Percentiles rank a stretch among this genome's conserved stretches.
These are phyloP conservation scores for Colletotrichum sp. DNA, from an alignment of 2,329 filamentous ascomycete species.

Conservation along the genomic window DNA sequence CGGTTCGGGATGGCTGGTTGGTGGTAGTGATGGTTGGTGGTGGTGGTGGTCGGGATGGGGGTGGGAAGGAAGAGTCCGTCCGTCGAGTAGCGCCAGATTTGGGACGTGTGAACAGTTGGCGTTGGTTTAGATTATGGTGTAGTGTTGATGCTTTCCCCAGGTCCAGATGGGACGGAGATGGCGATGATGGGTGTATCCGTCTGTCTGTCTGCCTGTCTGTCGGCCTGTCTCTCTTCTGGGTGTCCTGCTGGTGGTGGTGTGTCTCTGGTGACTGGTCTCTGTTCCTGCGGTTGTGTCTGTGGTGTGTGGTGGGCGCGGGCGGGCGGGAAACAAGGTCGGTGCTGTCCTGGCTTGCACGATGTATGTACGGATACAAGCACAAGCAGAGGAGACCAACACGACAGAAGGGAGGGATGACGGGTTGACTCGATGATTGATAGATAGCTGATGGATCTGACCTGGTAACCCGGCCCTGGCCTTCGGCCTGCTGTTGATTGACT, in stretches of 20 bases:
- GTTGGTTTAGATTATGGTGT: not conserved
- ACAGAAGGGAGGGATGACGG: not conserved
- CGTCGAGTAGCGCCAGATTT: not conserved
- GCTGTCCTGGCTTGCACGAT: not conserved
- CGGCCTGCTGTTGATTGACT: not conserved
- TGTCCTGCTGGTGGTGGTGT: not conserved
- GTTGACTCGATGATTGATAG: not conserved
- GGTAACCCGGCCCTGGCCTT: not conserved
- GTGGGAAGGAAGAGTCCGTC: not conserved
- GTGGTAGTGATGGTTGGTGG: not conserved
- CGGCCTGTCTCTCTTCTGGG: not conserved
- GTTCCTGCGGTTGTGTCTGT: not conserved
- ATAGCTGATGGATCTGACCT: not conserved
- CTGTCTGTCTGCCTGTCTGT: not conserved
- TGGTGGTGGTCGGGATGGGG: not conserved
- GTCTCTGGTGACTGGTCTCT: not conserved
- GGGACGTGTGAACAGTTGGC: not conserved
- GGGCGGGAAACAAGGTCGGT: slow-evolving; percentile 1
- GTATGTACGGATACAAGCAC: too few species aligned
- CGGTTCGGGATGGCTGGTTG: not conserved
- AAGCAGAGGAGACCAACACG: not conserved
- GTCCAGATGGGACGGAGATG: not conserved
- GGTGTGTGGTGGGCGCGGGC: not conserved
- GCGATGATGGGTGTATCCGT: not conserved
- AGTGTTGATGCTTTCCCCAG: not conserved